Conservation (phyloP, 129 eudicot species). For the Centrapalus pauciflorus region DNA sequence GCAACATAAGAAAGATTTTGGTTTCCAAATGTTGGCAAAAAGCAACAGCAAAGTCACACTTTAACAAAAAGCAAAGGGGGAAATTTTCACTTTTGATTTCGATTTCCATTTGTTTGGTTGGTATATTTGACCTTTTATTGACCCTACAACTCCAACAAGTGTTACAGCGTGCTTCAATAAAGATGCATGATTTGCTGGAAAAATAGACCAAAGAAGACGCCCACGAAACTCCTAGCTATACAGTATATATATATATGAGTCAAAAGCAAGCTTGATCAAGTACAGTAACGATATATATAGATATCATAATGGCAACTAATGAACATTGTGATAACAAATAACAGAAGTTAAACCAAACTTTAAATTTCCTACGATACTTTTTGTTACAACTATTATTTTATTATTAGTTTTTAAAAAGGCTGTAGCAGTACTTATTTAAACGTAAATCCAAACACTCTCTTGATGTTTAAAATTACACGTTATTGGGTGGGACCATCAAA, state of each 20-base stretch:
- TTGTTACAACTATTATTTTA: too few species aligned
- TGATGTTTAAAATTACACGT: too few species aligned
- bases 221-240: slow-evolving; percentile 10
- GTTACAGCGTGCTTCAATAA: slow-evolving; percentile 30
- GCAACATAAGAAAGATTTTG: slow-evolving; percentile 23
- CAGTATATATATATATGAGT: too few species aligned
- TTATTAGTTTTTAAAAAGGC: too few species aligned
- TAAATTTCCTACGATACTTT: too few species aligned
- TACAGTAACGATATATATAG: too few species aligned
- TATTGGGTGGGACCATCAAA: too few species aligned
- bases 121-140: slow-evolving; percentile 28
- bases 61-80: slow-evolving; percentile 24
- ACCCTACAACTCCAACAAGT: slow-evolving; percentile 24
- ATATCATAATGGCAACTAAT: too few species aligned
- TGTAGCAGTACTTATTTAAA: too few species aligned
- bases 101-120: slow-evolving; percentile 26
- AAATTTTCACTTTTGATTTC: slow-evolving; percentile 21
- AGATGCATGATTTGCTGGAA: slow-evolving; percentile 13
- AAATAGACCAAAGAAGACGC: slow-evolving; percentile 19
- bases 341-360: too few species aligned
- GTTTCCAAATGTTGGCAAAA: slow-evolving; percentile 22
- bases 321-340: too few species aligned
- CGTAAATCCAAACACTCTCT: too few species aligned
- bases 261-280: slow-evolving; percentile 21
- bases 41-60: slow-evolving; percentile 18